Evolutionary conservation across 495 filamentous ascomycete species (phyloP).

Genomic region (Astrocystis sublimbata): DNA sequence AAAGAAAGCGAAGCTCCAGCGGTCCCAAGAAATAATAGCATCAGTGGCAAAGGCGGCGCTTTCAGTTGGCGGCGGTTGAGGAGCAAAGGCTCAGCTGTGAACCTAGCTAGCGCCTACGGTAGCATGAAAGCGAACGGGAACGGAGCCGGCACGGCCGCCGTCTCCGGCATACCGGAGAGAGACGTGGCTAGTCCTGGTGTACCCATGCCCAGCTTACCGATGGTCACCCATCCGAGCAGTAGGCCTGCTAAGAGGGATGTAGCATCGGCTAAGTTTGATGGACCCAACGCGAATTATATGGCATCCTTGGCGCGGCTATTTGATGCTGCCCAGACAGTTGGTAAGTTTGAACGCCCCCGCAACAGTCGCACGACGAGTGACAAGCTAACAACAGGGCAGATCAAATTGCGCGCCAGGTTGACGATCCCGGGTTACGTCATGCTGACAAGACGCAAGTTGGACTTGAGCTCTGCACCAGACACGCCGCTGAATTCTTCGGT

Average conservation of each 20-base stretch:
- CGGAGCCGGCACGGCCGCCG: conserved; percentile 22
- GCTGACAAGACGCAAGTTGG: conserved; percentile 83
- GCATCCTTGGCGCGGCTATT: conserved; percentile 85
- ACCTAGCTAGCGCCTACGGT: conserved; percentile 49
- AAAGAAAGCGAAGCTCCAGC: conserved; percentile 33
- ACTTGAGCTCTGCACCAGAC: conserved; percentile 85
- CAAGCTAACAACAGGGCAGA: conserved; percentile 53
- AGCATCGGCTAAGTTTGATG: conserved; percentile 66
- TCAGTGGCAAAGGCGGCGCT: conserved; percentile 65
- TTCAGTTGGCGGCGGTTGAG: conserved; percentile 85
- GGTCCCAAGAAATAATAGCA: conserved; percentile 56
- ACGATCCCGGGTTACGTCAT: conserved; percentile 86
- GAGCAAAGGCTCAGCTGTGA: conserved; percentile 77
- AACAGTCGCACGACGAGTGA: conserved; percentile 1
- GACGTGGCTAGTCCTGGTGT: conserved; percentile 23
- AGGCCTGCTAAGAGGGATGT: conserved; percentile 67
- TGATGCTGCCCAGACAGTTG: conserved; percentile 90
- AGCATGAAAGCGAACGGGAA: conserved; percentile 42
- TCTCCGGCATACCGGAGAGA: conserved; percentile 31
- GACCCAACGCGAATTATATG: conserved; percentile 90
- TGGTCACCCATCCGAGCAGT: conserved; percentile 68
- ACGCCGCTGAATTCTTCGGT: conserved; percentile 96
- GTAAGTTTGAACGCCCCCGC: conserved; percentile 54
- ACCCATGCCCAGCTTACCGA: conserved; percentile 72
- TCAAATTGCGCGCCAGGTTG: conserved; percentile 93